Conservation (phyloP, 257 asterid genomes). For the Gynochthodes officinalis region DNA sequence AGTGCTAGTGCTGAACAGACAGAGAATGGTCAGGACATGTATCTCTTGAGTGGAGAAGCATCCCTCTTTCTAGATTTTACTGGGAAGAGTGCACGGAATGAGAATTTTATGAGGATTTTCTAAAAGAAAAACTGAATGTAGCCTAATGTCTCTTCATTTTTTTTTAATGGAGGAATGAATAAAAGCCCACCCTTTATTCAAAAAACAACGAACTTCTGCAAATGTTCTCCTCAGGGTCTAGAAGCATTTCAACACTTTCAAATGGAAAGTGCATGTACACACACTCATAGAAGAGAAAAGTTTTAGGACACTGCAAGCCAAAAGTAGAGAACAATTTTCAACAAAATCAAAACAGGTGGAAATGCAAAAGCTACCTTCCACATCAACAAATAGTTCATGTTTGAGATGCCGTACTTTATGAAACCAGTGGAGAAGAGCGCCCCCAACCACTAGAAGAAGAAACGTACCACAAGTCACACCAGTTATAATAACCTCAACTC, state of each 20-base stretch:
- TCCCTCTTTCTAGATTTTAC: too few relatives aligned
- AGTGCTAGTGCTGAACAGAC: too few relatives aligned
- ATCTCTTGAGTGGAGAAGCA: too few relatives aligned
- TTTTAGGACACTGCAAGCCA: background rate
- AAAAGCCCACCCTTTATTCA: too few relatives aligned
- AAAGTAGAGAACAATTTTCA: background rate
- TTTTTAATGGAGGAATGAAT: too few relatives aligned
- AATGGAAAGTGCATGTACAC: background rate
- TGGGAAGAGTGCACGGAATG: too few relatives aligned
- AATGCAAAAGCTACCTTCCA: slow-evolving; percentile 42
- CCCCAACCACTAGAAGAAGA: slow-evolving; percentile 61
- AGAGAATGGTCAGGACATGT: too few relatives aligned
- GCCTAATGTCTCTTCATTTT: too few relatives aligned
- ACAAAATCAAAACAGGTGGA: background rate
- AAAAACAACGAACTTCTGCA: too few relatives aligned
- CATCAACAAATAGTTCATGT: slow-evolving; percentile 57
- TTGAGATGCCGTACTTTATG: slow-evolving; percentile 35
- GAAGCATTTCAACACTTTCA: background rate
- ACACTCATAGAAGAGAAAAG: background rate
- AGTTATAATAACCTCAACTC: slow-evolving; percentile 47
- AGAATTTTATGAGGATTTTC: too few relatives aligned
- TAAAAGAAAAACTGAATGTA: too few relatives aligned
- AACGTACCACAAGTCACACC: slow-evolving; percentile 59
- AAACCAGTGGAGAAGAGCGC: slow-evolving; percentile 38
- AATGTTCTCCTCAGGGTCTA: background rate